These are phyloP conservation scores for Colletotrichum lupini DNA, from an alignment of 2,329 filamentous ascomycete genomes.

Conservation along the genomic window DNA sequence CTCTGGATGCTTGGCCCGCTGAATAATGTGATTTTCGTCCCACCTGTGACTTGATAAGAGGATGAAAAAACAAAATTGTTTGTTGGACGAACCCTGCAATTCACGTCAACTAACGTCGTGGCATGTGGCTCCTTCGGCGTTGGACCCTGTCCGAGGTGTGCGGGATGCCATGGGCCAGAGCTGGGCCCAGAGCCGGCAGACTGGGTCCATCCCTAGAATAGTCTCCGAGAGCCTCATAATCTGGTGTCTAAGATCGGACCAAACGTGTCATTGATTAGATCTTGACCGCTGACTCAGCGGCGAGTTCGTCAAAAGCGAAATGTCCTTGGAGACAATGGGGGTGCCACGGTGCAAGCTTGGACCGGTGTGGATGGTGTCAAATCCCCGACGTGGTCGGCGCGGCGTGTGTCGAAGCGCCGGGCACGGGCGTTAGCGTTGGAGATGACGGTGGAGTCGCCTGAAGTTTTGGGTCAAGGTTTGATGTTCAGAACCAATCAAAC, in stretches of 20 bases:
- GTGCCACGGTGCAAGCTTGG: neutral
- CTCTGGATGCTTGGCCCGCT: neutral
- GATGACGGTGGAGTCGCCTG: slow-evolving; percentile 1
- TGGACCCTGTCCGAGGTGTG: slow-evolving; percentile 14
- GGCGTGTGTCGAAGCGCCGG: slow-evolving; percentile 14
- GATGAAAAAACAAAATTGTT: neutral
- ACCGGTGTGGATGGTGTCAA: neutral
- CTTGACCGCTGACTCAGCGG: slow-evolving; percentile 21
- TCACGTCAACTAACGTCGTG: neutral
- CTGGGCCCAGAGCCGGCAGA: too few species aligned
- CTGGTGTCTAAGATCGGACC: neutral
- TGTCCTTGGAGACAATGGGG: neutral
- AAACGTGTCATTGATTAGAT: neutral
- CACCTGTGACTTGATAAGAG: neutral
- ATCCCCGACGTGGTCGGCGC: slow-evolving; percentile 6
- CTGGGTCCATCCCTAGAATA: slow-evolving; percentile 2
- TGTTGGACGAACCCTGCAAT: slow-evolving; percentile 1
- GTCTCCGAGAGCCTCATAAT: slow-evolving; percentile 9
- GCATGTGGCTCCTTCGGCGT: slow-evolving; percentile 7
- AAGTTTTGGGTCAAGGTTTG: slow-evolving; percentile 12
- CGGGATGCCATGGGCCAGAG: slow-evolving; percentile 9
- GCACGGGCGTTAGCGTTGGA: neutral
- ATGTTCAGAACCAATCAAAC: neutral
- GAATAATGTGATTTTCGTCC: too few species aligned
- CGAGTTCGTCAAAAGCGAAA: neutral